A percentile compares a stretch with the other conserved stretches of the same genome.
These are phyloP conservation scores for Phytophthora uliginosa DNA, from an alignment of 352 stramenopile species.

Conservation along the genomic window DNA sequence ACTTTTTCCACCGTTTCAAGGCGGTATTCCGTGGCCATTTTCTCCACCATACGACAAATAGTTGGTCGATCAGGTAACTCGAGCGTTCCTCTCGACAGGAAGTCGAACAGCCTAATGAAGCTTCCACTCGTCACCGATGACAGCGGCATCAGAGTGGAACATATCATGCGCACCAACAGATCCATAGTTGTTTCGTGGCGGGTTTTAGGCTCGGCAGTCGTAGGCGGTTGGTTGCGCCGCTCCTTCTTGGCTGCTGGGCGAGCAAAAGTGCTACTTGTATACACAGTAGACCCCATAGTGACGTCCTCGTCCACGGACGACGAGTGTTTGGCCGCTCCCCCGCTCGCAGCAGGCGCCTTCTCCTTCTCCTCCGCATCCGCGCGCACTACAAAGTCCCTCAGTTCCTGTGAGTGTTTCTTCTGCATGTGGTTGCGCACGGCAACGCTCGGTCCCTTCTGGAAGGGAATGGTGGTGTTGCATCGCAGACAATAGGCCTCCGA, in stretches of 20 bases:
- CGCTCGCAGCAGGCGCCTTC: neutral
- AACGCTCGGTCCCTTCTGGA: conserved; percentile 2
- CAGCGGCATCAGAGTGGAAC: conserved; percentile 9
- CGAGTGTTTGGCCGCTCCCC: neutral
- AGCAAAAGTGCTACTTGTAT: neutral
- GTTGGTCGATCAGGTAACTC: conserved; percentile 8
- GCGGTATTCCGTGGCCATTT: conserved; percentile 11
- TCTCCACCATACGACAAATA: conserved; percentile 18
- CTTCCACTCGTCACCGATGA: neutral
- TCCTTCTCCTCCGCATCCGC: neutral
- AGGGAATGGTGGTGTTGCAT: conserved; percentile 9
- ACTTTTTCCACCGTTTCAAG: conserved; percentile 7
- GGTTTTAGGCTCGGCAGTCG: neutral
- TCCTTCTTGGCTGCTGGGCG: conserved; percentile 5
- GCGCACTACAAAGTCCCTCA: neutral
- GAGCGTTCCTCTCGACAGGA: conserved; percentile 5
- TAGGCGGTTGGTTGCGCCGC: neutral
- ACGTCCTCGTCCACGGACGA: neutral
- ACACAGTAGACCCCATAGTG: neutral
- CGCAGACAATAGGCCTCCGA: conserved; percentile 12
- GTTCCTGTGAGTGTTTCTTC: conserved; percentile 3
- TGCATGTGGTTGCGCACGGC: conserved; percentile 20
- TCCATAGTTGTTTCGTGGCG: neutral
- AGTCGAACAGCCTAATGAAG: conserved; percentile 5
- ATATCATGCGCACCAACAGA: conserved; percentile 7